Evolutionary conservation across 306 rosid genomes (phyloP).

Genomic region (Sesbania bispinosa): DNA sequence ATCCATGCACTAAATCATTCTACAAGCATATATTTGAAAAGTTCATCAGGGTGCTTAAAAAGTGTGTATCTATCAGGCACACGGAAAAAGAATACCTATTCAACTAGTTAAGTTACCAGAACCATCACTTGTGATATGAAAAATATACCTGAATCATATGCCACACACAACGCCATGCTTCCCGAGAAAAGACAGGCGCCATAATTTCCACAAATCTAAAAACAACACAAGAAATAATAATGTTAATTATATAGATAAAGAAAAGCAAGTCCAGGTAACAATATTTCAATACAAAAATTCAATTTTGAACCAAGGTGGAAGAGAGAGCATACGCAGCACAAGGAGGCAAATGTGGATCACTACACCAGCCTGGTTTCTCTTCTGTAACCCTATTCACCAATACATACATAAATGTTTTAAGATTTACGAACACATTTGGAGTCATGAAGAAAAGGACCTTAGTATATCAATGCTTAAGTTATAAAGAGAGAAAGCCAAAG

Average conservation of each 20-base stretch:
- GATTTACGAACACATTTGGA: slow-evolving; percentile 22
- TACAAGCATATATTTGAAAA: slow-evolving; percentile 35
- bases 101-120: background rate
- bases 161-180: slow-evolving; percentile 99
- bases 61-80: background rate
- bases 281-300: slow-evolving; percentile 8
- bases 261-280: slow-evolving; percentile 2
- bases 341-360: slow-evolving; percentile 92
- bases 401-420: slow-evolving; percentile 25
- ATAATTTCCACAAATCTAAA: slow-evolving; percentile 97
- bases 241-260: background rate
- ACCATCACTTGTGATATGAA: slow-evolving; percentile 16
- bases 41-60: slow-evolving; percentile 4
- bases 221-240: slow-evolving; percentile 25
- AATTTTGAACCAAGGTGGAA: slow-evolving; percentile 31
- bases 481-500: slow-evolving; percentile 29
- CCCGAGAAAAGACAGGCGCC: slow-evolving; percentile 95
- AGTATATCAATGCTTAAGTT: slow-evolving; percentile 1
- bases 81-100: slow-evolving; percentile 7
- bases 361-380: slow-evolving; percentile 98
- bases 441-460: slow-evolving; percentile 10
- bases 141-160: slow-evolving; percentile 84
- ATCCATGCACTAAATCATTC: slow-evolving; percentile 99
- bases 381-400: slow-evolving; percentile 60
- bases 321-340: slow-evolving; percentile 87